phyloP scores from a whole-genome alignment of 148 eudicot species.

The Arctostaphylos glauca region DNA sequence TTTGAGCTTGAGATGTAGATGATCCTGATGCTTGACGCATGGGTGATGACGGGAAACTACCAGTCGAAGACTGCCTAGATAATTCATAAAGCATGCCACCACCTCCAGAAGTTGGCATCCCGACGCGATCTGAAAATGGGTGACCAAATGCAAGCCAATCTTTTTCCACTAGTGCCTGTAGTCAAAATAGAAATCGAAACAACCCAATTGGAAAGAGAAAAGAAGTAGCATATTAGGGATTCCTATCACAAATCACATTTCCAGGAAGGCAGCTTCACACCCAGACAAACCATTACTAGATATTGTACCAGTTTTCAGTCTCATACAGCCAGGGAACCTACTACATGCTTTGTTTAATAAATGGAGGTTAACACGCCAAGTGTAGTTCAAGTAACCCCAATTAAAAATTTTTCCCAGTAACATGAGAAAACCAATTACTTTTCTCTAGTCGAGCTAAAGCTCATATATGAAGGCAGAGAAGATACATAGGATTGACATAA shows the following conservation, averaged over 20 bases:
- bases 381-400: not conserved
- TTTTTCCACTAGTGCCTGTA: conserved; percentile 95
- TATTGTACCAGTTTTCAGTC: not conserved
- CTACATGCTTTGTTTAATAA: not conserved
- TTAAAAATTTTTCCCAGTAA: not conserved
- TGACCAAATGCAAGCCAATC: conserved; percentile 99
- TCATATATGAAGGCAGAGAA: conserved; percentile 10
- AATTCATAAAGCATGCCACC: conserved; percentile 64
- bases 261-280: not conserved
- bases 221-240: not conserved
- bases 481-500: not conserved
- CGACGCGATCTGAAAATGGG: conserved; percentile 90
- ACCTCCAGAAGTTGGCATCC: conserved; percentile 69
- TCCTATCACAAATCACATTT: not conserved
- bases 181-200: not conserved
- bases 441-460: not conserved
- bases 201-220: conserved; percentile 11
- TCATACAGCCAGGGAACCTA: not conserved
- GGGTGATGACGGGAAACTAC: conserved; percentile 66
- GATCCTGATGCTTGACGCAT: conserved; percentile 71
- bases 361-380: not conserved
- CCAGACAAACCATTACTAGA: not conserved
- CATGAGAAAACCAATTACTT: not conserved
- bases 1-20: conserved; percentile 46
- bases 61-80: conserved; percentile 59